phyloP scores from a whole-genome alignment of 306 rosid species.

The Castanopsis chinensis region DNA sequence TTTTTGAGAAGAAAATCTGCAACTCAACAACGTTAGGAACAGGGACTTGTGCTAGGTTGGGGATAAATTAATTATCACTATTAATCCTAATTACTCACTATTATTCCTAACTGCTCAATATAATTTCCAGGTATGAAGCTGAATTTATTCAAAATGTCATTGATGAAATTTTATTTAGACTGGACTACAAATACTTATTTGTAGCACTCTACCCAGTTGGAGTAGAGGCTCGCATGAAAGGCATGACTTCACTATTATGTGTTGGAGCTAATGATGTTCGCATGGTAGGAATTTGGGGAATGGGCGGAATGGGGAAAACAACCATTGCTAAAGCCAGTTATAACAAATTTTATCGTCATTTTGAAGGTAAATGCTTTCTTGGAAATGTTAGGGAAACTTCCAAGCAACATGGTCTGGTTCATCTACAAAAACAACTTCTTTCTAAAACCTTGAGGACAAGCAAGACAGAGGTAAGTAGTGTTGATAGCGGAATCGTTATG shows the following conservation, averaged over 20 bases:
- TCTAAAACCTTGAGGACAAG: not conserved
- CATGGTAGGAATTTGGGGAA: not conserved
- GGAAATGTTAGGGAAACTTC: not conserved
- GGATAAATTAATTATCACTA: no score
- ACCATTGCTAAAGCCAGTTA: not conserved
- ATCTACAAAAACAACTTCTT: not conserved
- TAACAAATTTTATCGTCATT: not conserved
- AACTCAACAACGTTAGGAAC: no score
- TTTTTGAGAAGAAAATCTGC: no score
- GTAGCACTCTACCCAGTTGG: not conserved
- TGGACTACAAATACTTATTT: not conserved
- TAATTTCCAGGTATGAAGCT: not conserved
- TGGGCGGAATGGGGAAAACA: not conserved
- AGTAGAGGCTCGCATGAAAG: not conserved
- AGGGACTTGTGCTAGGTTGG: no score
- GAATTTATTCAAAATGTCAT: not conserved
- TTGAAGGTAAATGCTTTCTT: not conserved
- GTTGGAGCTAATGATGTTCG: not conserved
- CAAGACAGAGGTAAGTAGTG: not conserved
- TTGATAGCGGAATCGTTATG: not conserved
- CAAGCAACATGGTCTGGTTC: not conserved
- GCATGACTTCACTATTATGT: not conserved
- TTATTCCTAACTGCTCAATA: no score
- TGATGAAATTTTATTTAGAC: not conserved
- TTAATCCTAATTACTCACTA: no score